A percentile compares a stretch with the other conserved stretches of the same genome.
These are phyloP conservation scores for Triangularia verruculosa DNA, from an alignment of 2,329 filamentous ascomycete genomes.

Conservation along the genomic window DNA sequence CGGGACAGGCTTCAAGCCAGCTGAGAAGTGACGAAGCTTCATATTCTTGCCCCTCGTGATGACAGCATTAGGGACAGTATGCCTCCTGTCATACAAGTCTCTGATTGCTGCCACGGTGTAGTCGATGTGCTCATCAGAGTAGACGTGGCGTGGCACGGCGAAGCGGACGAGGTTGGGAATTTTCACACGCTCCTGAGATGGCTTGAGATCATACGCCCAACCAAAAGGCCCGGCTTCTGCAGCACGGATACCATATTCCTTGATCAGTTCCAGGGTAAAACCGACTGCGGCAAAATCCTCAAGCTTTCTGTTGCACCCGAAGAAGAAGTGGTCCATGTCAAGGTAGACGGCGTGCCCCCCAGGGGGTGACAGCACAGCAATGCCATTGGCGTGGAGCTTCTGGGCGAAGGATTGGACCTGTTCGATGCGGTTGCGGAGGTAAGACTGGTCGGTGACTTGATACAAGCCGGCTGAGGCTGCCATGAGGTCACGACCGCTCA, in stretches of 20 bases:
- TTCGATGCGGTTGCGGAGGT: constrained; percentile 5
- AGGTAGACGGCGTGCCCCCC: constrained; percentile 6
- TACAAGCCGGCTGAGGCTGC: constrained; percentile 7
- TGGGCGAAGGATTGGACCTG: constrained; percentile 8
- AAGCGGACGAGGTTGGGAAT: constrained; percentile 8
- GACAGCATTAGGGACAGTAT: constrained; percentile 5
- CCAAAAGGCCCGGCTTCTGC: constrained; percentile 3
- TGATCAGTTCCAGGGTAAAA: constrained; percentile 6
- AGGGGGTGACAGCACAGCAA: not conserved
- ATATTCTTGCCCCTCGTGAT: constrained; percentile 11
- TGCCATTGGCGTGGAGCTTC: constrained; percentile 4
- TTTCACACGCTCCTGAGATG: not conserved
- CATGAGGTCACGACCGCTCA: constrained; percentile 13
- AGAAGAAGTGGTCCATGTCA: constrained; percentile 11
- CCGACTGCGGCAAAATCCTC: constrained; percentile 5
- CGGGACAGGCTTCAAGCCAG: constrained; percentile 4
- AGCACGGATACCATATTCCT: constrained; percentile 4
- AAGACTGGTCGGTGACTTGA: constrained; percentile 5
- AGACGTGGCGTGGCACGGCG: constrained; percentile 3
- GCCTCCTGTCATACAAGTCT: constrained; percentile 6
- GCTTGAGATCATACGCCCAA: constrained; percentile 3
- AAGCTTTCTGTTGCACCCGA: constrained; percentile 5
- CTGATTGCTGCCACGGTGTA: constrained; percentile 6
- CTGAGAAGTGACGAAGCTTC: constrained; percentile 11
- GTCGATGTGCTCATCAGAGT: constrained; percentile 7